Evolutionary conservation across 768 basidiomycete genomes (phyloP).

Genomic region (Filobasidium floriforme): DNA sequence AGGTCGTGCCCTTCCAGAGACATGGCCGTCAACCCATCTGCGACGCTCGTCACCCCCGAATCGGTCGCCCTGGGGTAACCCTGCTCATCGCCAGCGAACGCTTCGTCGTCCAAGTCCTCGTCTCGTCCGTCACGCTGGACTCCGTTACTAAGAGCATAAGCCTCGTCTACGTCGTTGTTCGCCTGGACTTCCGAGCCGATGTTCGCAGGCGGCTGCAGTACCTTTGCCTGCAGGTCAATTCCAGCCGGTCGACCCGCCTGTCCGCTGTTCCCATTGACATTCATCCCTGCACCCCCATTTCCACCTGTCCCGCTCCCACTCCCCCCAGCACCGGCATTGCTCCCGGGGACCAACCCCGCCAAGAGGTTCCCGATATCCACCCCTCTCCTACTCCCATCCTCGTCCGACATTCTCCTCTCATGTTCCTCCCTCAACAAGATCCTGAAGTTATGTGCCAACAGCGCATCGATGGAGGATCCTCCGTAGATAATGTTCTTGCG

Average conservation of each 20-base stretch:
- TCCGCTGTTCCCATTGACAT: background rate
- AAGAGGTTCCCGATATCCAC: conserved; percentile 25
- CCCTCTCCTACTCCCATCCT: conserved; percentile 25
- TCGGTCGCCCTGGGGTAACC: no score
- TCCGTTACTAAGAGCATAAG: background rate
- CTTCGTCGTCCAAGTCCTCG: no score
- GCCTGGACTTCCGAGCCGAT: background rate
- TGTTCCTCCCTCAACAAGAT: conserved; percentile 38
- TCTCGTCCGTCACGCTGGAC: background rate
- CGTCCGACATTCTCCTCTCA: conserved; percentile 38
- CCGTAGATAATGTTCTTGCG: conserved; percentile 42
- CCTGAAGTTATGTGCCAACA: conserved; percentile 40
- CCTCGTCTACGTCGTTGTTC: background rate
- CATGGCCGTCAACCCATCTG: background rate
- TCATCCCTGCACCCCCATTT: background rate
- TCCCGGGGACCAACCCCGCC: conserved; percentile 20
- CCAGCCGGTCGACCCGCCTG: background rate
- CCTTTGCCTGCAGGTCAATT: background rate
- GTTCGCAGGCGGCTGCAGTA: no score
- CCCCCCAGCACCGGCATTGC: conserved; percentile 8
- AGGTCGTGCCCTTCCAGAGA: background rate
- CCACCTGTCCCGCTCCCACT: background rate
- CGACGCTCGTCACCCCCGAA: background rate
- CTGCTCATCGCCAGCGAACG: no score
- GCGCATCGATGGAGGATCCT: conserved; percentile 35